Evolutionary conservation across 768 basidiomycete genomes (phyloP).

Genomic region (Kwoniella newhampshirensis): DNA sequence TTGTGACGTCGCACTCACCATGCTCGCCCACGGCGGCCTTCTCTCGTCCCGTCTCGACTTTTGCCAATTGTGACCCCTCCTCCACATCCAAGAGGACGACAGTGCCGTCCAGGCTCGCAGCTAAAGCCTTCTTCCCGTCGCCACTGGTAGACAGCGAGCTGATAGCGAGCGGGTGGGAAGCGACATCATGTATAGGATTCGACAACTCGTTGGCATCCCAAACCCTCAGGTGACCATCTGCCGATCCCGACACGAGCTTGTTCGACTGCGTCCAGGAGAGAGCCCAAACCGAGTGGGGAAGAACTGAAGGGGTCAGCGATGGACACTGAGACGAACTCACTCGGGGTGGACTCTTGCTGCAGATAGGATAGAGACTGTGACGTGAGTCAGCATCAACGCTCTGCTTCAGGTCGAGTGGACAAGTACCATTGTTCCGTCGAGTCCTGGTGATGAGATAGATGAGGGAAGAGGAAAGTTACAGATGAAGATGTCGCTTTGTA

Average conservation of each 20-base stretch:
- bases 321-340: constrained; percentile 19
- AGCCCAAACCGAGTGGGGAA: constrained; percentile 51
- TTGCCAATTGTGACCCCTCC: constrained; percentile 63
- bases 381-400: too few relatives aligned
- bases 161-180: constrained; percentile 80
- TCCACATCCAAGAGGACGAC: constrained; percentile 73
- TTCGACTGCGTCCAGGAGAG: constrained; percentile 45
- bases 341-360: constrained; percentile 43
- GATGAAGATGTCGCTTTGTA: too few relatives aligned
- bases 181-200: constrained; percentile 62
- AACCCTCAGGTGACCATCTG: constrained; percentile 50
- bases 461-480: not conserved
- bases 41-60: constrained; percentile 72
- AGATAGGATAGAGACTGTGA: constrained; percentile 43
- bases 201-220: constrained; percentile 51
- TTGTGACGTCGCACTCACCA: constrained; percentile 60
- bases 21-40: constrained; percentile 63
- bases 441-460: too few relatives aligned
- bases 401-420: too few relatives aligned
- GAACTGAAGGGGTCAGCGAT: constrained; percentile 22
- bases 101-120: constrained; percentile 80
- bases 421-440: too few relatives aligned
- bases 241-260: constrained; percentile 45
- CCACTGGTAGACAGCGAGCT: constrained; percentile 74
- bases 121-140: constrained; percentile 65